Conservation (phyloP, 225 moss, liverwort and hornwort genomes). For the Physcomitrium patens region DNA sequence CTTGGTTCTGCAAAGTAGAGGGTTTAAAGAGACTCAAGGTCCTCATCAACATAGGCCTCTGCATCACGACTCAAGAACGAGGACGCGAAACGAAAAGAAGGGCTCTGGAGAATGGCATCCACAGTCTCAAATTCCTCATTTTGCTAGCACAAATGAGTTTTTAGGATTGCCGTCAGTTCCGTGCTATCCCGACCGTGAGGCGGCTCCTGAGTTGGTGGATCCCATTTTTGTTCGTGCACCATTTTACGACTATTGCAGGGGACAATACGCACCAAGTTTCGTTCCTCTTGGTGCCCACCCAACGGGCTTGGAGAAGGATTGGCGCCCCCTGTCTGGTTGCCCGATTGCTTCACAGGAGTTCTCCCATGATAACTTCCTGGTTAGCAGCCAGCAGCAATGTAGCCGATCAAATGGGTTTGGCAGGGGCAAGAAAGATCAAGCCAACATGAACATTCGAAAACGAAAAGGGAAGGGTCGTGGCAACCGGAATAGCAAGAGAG, state of each 20-base stretch:
- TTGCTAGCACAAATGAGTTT: slow-evolving; percentile 44
- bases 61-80: slow-evolving; percentile 45
- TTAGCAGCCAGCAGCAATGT: slow-evolving; percentile 42
- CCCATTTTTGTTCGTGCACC: slow-evolving; percentile 38
- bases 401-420: slow-evolving; percentile 35
- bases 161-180: slow-evolving; percentile 43
- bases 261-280: slow-evolving; percentile 42
- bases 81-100: slow-evolving; percentile 46
- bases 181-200: slow-evolving; percentile 44
- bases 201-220: slow-evolving; percentile 44
- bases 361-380: slow-evolving; percentile 32
- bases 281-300: slow-evolving; percentile 48
- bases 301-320: slow-evolving; percentile 39
- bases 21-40: slow-evolving; percentile 40
- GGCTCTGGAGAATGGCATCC: slow-evolving; percentile 50
- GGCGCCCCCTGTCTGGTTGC: slow-evolving; percentile 42
- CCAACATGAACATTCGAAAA: slow-evolving; percentile 30
- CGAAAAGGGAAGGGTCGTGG: slow-evolving; percentile 39
- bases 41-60: slow-evolving; percentile 42
- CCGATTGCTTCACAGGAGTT: slow-evolving; percentile 36
- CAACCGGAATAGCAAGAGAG: slow-evolving; percentile 37
- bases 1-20: slow-evolving; percentile 41
- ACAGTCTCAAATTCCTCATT: slow-evolving; percentile 49
- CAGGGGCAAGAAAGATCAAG: slow-evolving; percentile 40
- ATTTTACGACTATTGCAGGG: slow-evolving; percentile 47